Evolutionary conservation across 805 yeast genomes (phyloP).

Genomic region (Phaffomyces antillensis): DNA sequence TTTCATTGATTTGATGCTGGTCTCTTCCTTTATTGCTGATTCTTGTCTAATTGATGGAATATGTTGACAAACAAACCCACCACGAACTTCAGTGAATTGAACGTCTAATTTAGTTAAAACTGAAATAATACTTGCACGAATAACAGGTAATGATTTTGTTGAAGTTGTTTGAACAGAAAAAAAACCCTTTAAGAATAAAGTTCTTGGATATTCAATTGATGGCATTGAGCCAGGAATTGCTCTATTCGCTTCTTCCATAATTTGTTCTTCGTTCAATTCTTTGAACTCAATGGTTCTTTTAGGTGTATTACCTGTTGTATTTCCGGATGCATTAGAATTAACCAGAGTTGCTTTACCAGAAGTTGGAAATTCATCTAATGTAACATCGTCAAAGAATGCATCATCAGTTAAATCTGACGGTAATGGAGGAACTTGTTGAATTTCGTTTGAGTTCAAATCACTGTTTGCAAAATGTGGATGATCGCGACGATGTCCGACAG

Average conservation of each 20-base stretch:
- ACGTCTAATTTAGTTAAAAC: constrained; percentile 74
- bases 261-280: constrained; percentile 40
- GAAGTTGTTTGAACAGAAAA: constrained; percentile 94
- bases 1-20: constrained; percentile 7
- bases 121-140: constrained; percentile 74
- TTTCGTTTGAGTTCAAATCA: constrained; percentile 1
- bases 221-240: constrained; percentile 83
- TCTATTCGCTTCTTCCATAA: constrained; percentile 39
- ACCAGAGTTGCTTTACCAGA: constrained; percentile 15
- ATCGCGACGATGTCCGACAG: constrained; percentile 75
- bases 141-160: constrained; percentile 83
- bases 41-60: constrained; percentile 35
- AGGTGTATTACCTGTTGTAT: background rate
- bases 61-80: constrained; percentile 85
- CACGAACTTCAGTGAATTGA: constrained; percentile 80
- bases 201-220: constrained; percentile 87
- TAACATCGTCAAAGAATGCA: constrained; percentile 44
- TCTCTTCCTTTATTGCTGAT: constrained; percentile 1
- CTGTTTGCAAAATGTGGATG: constrained; percentile 4
- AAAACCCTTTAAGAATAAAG: constrained; percentile 85
- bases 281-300: constrained; percentile 5
- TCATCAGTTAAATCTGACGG: constrained; percentile 34
- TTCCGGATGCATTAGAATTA: constrained; percentile 13
- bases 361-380: constrained; percentile 45
- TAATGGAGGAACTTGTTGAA: constrained; percentile 21